Percentiles rank a stretch among this genome's conserved stretches.
Conservation (phyloP, 2,329 filamentous ascomycete species). For the Phyllosticta citriasiana region DNA sequence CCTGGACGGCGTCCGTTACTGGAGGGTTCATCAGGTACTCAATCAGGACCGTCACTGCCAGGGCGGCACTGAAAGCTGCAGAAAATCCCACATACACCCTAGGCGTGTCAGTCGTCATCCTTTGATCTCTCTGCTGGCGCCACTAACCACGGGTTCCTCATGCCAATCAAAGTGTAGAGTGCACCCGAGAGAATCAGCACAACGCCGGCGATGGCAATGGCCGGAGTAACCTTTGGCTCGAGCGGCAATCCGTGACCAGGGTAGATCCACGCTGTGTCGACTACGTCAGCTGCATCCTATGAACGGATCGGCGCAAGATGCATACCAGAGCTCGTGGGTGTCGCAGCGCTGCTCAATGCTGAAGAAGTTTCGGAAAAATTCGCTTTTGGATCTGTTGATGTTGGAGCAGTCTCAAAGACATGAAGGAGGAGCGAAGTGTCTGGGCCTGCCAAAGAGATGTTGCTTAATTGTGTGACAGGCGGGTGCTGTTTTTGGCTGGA, state of each 20-base stretch:
- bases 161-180: slow-evolving; percentile 64
- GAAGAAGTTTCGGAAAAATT: background rate
- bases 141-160: slow-evolving; percentile 60
- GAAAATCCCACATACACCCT: slow-evolving; percentile 46
- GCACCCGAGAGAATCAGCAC: slow-evolving; percentile 65
- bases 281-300: background rate
- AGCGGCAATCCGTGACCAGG: slow-evolving; percentile 50
- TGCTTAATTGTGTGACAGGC: background rate
- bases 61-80: slow-evolving; percentile 58
- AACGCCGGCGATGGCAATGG: slow-evolving; percentile 66
- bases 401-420: background rate
- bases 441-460: background rate
- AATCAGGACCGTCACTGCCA: slow-evolving; percentile 73
- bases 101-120: slow-evolving; percentile 13
- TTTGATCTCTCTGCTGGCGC: background rate
- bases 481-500: background rate
- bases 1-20: slow-evolving; percentile 65
- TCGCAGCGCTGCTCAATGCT: background rate
- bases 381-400: background rate
- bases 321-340: background rate
- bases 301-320: background rate
- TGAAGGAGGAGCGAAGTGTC: background rate
- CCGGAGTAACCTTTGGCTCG: slow-evolving; percentile 65
- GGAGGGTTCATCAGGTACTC: slow-evolving; percentile 80
- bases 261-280: slow-evolving; percentile 3